phyloP scores from a whole-genome alignment of 1,139 yeast genomes.

The Yamadazyma atmosphaerica region DNA sequence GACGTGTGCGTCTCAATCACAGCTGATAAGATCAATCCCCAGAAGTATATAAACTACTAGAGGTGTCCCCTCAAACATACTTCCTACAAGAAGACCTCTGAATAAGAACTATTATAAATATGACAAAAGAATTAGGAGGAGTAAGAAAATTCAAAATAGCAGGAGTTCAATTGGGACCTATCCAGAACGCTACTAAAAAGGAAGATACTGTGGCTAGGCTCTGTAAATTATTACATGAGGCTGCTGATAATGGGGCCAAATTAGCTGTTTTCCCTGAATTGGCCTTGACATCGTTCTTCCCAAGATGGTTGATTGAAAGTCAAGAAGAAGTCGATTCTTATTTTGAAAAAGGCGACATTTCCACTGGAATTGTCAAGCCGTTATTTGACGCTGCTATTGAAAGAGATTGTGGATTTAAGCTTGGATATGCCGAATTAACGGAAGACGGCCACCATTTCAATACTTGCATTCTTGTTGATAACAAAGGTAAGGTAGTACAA shows the following conservation, averaged over 20 bases:
- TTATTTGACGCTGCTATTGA: slow-evolving; percentile 29
- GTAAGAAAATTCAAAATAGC: slow-evolving; percentile 14
- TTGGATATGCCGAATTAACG: slow-evolving; percentile 37
- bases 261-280: slow-evolving; percentile 27
- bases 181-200: slow-evolving; percentile 22
- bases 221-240: slow-evolving; percentile 21
- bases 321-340: slow-evolving; percentile 31
- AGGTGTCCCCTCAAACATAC: too few species aligned
- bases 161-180: slow-evolving; percentile 15
- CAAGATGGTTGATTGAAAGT: slow-evolving; percentile 25
- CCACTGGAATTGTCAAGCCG: slow-evolving; percentile 23
- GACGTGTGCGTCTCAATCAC: background rate
- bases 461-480: slow-evolving; percentile 27
- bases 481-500: slow-evolving; percentile 20
- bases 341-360: slow-evolving; percentile 32
- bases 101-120: background rate
- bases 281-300: slow-evolving; percentile 25
- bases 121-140: background rate
- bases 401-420: slow-evolving; percentile 26
- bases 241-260: slow-evolving; percentile 20
- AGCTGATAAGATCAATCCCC: background rate
- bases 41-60: background rate
- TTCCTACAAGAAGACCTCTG: too few species aligned
- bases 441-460: slow-evolving; percentile 34
- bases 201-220: slow-evolving; percentile 26